Evolutionary conservation across 208 protist species (phyloP), one percentile per base, ranked within the genome.

Genomic region (Leptomonas pyrrhocoris): DNA sequence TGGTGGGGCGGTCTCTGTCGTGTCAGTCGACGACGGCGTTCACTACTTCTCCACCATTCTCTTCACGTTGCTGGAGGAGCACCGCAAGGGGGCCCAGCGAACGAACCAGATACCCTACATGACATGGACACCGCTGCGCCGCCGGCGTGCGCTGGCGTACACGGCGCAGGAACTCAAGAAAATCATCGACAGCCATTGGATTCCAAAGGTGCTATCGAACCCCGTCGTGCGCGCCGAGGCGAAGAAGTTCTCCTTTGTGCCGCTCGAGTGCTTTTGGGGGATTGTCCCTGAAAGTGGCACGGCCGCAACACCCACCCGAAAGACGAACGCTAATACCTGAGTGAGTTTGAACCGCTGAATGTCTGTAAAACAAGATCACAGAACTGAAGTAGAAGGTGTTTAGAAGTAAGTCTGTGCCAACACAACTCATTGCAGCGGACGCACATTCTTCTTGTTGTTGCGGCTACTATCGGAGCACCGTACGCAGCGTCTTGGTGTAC

Each of bases 71-170:
- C 69, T 96, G 23, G 89, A 96, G 74, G 81, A 94, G 53, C 85
- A 96, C 68, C 77, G 88, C 5, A 65, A 66, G 75, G 74, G 50
- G 42, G 74, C 50, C 42, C 56, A 11, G 55, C 63, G 48, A 18
- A 46, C 79, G 1, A 54, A 49, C 5, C 69, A 83, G 31, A 67
- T 83, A 1, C 92, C 92, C 27, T 96, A 96, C 66, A 96, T 96
- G 92, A 94, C 92, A 25, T 96, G 92, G 89, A 94, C 89, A 21
- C 92, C 92, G 48, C 70, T 96, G 30, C 70, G 81, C 25, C 79
- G 89, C 11, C 58, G 76, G 21, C 75, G 75, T 27, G 40, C 71
- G 21, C 73, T 86, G 15, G 74, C 79, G n/a, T 82, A 79, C 36
- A 88, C 84, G 8, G 81, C 75, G 13, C 54, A 89, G 45, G 86